Evolutionary conservation across 1,139 yeast species (phyloP).

Genomic region (Debaryomycetaceae sp.): DNA sequence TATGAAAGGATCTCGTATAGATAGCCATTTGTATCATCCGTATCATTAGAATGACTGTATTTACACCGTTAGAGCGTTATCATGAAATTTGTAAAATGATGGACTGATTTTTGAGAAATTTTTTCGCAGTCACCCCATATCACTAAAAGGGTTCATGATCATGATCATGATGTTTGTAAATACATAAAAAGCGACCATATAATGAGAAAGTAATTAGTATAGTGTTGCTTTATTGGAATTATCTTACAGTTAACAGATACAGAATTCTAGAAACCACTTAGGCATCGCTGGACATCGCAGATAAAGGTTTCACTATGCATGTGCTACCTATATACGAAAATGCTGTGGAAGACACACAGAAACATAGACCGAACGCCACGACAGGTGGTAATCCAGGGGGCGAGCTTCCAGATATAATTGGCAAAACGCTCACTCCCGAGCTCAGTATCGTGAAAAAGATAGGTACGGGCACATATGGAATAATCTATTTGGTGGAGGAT

Average conservation of each 20-base stretch:
- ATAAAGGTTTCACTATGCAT: neutral
- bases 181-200: neutral
- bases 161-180: neutral
- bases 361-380: neutral
- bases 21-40: too few relatives aligned
- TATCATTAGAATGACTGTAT: too few relatives aligned
- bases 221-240: too few relatives aligned
- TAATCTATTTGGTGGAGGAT: conserved; percentile 71
- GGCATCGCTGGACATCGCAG: neutral
- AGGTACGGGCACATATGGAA: conserved; percentile 91
- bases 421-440: conserved; percentile 17
- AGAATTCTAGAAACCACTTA: too few relatives aligned
- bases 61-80: too few relatives aligned
- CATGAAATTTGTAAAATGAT: neutral
- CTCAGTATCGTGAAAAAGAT: conserved; percentile 47
- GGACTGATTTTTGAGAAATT: neutral
- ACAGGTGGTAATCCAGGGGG: neutral
- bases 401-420: conserved; percentile 13
- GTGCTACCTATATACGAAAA: neutral
- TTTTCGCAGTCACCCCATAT: neutral
- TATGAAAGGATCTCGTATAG: too few relatives aligned
- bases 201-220: too few relatives aligned
- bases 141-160: neutral
- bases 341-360: neutral
- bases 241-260: too few relatives aligned